Base-by-base conservation (phyloP, 2,329 filamentous ascomycete genomes). In the Neonectria ditissima region DNA sequence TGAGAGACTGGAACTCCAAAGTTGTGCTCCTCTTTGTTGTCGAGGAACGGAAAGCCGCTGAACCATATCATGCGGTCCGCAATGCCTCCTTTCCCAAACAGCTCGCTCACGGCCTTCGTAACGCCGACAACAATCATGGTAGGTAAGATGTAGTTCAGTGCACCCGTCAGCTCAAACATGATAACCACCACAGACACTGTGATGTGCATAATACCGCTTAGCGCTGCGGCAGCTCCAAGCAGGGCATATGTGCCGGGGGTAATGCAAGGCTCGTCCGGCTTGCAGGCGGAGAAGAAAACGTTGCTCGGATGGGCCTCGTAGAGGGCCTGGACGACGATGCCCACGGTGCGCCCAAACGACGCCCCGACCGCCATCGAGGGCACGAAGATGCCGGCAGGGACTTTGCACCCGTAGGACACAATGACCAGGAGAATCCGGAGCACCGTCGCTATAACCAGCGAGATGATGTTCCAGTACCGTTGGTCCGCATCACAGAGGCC, bases 1-100 rank as follows among this genome's bases (percentile, higher is more conserved):
- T 92, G 88, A 0, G 93, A 96, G 10, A 98, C 96, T 0, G 96
- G 92, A 1, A 98, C 94, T 50, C 94, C 95, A 78, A 98, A 97
- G 56, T 94, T 94, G 79, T 97, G 94, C 61, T 98, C 96, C 78
- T 98, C 95, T 76, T 99, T 99, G 79, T 92, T 97, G 80, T 99
- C 96, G 3, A 99, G 85, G 80, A 97, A 99, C 0, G 96, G 96
- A 74, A 97, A 97, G 1, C 96, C 96, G 72, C 93, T 98, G 81
- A 97, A 97, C 91, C 94, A 97, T 72, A 99, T 99, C 93, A 97
- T 97, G 65, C 94, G 91, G 78, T 99, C 96, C 22, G 96, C 96
- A 62, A 99, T 98, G 50, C 96, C 96, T 30, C 95, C 96, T 76
- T 95, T 97, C n/a, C 94, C 93, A 74, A 97, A 96, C 13, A 94